These are phyloP conservation scores for Geotrichum histeridarum DNA, from an alignment of 1,139 yeast species.

Conservation along the genomic window DNA sequence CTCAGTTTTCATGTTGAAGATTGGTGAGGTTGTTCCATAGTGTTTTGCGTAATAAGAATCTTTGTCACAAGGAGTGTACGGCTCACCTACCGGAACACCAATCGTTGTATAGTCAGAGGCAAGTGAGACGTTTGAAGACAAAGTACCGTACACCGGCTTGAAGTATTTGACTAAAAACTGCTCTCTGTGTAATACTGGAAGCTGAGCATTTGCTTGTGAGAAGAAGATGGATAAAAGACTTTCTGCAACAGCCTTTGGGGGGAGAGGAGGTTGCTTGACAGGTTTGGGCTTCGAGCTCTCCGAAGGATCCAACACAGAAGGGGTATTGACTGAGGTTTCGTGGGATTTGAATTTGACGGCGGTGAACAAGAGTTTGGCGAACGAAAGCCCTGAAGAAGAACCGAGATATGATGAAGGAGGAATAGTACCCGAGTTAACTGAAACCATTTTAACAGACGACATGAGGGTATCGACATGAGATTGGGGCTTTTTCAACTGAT, in stretches of 20 bases:
- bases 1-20: not conserved
- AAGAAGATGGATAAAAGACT: constrained; percentile 62
- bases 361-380: constrained; percentile 69
- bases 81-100: constrained; percentile 31
- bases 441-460: constrained; percentile 31
- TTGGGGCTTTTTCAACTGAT: not conserved
- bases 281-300: constrained; percentile 14
- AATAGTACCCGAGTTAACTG: constrained; percentile 29
- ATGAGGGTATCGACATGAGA: constrained; percentile 26
- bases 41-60: constrained; percentile 8
- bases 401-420: constrained; percentile 45
- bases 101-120: constrained; percentile 59
- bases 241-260: constrained; percentile 68
- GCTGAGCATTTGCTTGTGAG: constrained; percentile 72
- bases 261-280: constrained; percentile 50
- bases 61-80: constrained; percentile 1
- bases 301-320: not conserved
- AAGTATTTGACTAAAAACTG: constrained; percentile 60
- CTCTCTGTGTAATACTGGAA: constrained; percentile 78
- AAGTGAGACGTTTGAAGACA: constrained; percentile 51
- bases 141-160: constrained; percentile 69
- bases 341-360: constrained; percentile 58
- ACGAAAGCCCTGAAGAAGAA: constrained; percentile 58
- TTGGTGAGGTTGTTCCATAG: not conserved
- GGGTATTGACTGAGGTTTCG: constrained; percentile 1